phyloP scores from a whole-genome alignment of 2,329 filamentous ascomycete species.

The Ceratocystis lukuohia region DNA sequence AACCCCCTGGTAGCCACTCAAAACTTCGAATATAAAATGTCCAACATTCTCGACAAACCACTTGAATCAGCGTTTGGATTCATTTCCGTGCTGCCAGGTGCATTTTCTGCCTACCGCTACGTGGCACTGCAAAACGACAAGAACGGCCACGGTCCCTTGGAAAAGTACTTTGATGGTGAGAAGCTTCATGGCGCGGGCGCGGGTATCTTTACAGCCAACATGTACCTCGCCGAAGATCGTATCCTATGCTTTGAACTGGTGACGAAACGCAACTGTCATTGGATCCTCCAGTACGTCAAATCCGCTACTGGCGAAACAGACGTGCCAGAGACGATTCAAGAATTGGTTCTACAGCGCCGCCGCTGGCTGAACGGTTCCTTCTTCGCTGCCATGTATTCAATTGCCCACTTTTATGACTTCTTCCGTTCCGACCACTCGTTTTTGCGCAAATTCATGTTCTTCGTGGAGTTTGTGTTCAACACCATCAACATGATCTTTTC shows the following conservation, averaged over 20 bases:
- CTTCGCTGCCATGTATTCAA: slow-evolving; percentile 91
- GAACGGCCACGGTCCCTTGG: slow-evolving; percentile 77
- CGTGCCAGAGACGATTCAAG: slow-evolving; percentile 84
- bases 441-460: slow-evolving; percentile 74
- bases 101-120: slow-evolving; percentile 96
- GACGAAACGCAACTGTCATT: slow-evolving; percentile 91
- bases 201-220: slow-evolving; percentile 96
- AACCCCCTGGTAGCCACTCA: slow-evolving; percentile 93
- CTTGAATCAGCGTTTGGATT: slow-evolving; percentile 96
- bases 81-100: slow-evolving; percentile 90
- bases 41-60: slow-evolving; percentile 96
- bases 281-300: slow-evolving; percentile 97
- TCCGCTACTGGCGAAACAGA: slow-evolving; percentile 94
- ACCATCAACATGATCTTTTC: slow-evolving; percentile 95
- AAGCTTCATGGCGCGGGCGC: slow-evolving; percentile 87
- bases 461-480: slow-evolving; percentile 88
- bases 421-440: slow-evolving; percentile 85
- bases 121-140: slow-evolving; percentile 94
- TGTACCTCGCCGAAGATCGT: slow-evolving; percentile 97
- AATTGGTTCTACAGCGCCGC: slow-evolving; percentile 88
- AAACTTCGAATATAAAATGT: slow-evolving; percentile 99
- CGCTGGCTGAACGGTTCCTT: slow-evolving; percentile 97
- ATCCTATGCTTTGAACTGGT: slow-evolving; percentile 98
- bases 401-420: slow-evolving; percentile 91
- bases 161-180: slow-evolving; percentile 95